A percentile compares a stretch with the other conserved stretches of the same genome.
phyloP scores from a whole-genome alignment of 495 filamentous ascomycete genomes.

The Talaromyces liani region DNA sequence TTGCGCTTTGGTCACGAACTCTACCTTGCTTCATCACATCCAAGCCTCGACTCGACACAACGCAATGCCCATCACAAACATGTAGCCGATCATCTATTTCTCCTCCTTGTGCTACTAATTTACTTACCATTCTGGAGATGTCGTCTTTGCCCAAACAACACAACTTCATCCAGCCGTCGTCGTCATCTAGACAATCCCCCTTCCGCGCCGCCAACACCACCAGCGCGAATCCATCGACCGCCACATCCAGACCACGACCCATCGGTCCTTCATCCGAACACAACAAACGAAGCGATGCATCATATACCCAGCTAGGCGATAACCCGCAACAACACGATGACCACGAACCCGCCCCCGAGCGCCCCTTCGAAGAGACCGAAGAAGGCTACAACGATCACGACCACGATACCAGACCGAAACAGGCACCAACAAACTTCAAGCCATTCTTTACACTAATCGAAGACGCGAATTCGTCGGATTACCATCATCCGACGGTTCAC shows the following conservation, averaged over 20 bases:
- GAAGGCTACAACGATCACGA: constrained; percentile 8
- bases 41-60: constrained; percentile 6
- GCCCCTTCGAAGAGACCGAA: neutral
- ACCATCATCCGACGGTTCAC: constrained; percentile 75
- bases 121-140: constrained; percentile 11
- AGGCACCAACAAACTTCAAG: constrained; percentile 22
- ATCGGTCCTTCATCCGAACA: constrained; percentile 14
- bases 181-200: constrained; percentile 23
- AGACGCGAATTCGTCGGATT: constrained; percentile 34
- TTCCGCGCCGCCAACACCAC: constrained; percentile 7
- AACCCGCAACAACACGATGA: neutral
- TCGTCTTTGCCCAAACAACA: constrained; percentile 33
- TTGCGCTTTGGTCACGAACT: neutral
- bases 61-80: constrained; percentile 13
- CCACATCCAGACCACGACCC: constrained; percentile 12
- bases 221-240: neutral
- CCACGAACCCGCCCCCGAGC: neutral
- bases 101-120: constrained; percentile 23
- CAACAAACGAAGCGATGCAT: neutral
- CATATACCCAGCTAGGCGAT: neutral
- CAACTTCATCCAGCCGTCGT: constrained; percentile 20
- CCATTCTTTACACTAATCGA: constrained; percentile 50
- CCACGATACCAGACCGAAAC: constrained; percentile 7
- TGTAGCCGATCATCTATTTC: constrained; percentile 10
- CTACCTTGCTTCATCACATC: neutral